Base-by-base conservation (phyloP, 148 eudicot species). In the Rhododendron kiyosumense region DNA sequence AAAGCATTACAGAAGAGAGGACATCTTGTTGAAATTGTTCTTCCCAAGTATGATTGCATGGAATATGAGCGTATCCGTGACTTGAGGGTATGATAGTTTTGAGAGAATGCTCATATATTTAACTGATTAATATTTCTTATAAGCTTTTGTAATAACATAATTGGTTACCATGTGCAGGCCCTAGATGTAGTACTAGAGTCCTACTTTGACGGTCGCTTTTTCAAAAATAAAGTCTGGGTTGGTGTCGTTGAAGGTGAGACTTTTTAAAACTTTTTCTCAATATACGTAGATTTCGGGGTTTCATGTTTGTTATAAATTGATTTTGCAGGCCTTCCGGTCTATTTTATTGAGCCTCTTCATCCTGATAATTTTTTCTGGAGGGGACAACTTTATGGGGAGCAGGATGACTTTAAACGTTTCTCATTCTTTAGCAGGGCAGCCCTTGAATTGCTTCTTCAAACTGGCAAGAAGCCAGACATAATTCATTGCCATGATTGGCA, bases 401-500 rank as follows among this genome's bases (percentile, higher is more conserved):
- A 89, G 83, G 99, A 97, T 88, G 99, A 97, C 90, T 97, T 97
- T 89, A 94, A 91, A 89, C 92, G 98, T 75, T 95, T 97, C 88
- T 97, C 99, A 52, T 95, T 89, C 90, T 97, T 97, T 75, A 95
- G 98, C 87, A 94, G 98, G 86, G 99, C 98, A 71, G 98, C 99
- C 67, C 97, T 97, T 82, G 99, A 97, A 88, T 90, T 97, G 89
- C 86, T 97, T 87, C 90, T 89, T 79, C 97, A 94, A 90, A 89
- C 93, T 91, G 98, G 98, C 86, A 97, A 95, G 91, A 95, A 90
- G 86, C 98, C 98, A 46, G 99, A 97, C 90, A 97, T 97, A 84
- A 93, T 97, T 83, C 99, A 97, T 87, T 95, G 99, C 89, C 99
- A 97, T 93, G 99, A 97, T 93, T 97, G 99, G 99, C 99, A 95